Evolutionary conservation across 805 yeast species (phyloP), one percentile per base, ranked within the genome.

Genomic region (Ogataea naganishii): DNA sequence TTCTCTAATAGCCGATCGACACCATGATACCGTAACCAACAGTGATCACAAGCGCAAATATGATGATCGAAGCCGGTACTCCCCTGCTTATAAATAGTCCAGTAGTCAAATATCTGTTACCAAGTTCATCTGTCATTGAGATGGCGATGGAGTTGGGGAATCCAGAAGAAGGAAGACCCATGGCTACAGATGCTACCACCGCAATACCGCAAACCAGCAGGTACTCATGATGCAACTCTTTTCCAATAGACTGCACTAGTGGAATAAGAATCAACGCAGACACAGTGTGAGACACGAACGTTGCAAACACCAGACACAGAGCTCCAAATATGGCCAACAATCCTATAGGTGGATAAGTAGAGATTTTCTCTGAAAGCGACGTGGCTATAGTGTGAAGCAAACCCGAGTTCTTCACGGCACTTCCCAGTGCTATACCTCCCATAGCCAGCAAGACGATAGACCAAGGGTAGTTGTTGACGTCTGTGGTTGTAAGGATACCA

Each of bases 111-210:
- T 68, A 69, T 6, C 70, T 66, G 31, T 66, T 66, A 11, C 75
- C 74, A 26, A 69, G 54, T 35, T 69, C 74, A 41, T 69, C 74
- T 3, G 69, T 62, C 70, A 67, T 64, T 29, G 71, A 62, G 40
- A 69, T 69, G 10, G 74, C 74, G n/a, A 72, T 69, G 13, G 66
- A 69, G 42, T 68, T 69, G 14, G 75, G 75, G 54, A 69, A 69
- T 3, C 75, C 75, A 3, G 73, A 66, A 5, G 71, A 65, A 7
- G 74, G 74, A 32, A 69, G 56, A 8, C 71, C 73, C 75, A 69
- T 69, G 15, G 74, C 75, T n/a, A 67, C 60, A 7, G 73, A 66
- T 17, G 72, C 68, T 32, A 69, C 57, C 34, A 69, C 53, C 6
- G 72, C 64, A 40, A 66, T 63, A 14, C 62, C 62, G 64, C 69